A percentile compares a stretch with the other conserved stretches of the same genome.
Conservation (phyloP, 139 green algal genomes). For the Coccomyxa sp. region DNA sequence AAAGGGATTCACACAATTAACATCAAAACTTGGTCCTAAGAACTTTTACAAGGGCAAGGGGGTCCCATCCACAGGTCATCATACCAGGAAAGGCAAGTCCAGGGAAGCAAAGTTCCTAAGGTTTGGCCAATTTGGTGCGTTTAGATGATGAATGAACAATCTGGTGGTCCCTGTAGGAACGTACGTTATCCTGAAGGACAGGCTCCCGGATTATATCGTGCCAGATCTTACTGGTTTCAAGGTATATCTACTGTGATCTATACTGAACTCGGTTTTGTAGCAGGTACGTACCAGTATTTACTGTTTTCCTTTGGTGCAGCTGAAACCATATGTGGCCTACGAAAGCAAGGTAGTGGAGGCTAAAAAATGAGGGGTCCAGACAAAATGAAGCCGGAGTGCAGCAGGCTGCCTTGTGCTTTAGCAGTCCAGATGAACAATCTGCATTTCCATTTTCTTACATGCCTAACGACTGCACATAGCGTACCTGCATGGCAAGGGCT, state of each 20-base stretch:
- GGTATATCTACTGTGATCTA: not conserved
- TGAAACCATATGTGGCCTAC: slow-evolving; percentile 6
- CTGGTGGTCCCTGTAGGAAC: not conserved
- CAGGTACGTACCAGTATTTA: not conserved
- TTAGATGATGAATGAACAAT: not conserved
- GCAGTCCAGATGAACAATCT: too few relatives aligned
- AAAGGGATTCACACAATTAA: slow-evolving; percentile 9
- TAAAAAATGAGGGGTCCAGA: too few relatives aligned
- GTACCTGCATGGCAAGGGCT: too few relatives aligned
- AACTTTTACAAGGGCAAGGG: slow-evolving; percentile 29
- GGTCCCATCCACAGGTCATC: slow-evolving; percentile 1
- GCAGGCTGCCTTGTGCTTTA: too few relatives aligned
- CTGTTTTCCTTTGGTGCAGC: not conserved
- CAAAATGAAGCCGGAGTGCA: too few relatives aligned
- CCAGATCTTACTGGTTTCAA: slow-evolving; percentile 22
- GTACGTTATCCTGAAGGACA: slow-evolving; percentile 10
- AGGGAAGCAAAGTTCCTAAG: not conserved
- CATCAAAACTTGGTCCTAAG: slow-evolving; percentile 13
- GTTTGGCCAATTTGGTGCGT: not conserved
- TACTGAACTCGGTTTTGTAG: not conserved
- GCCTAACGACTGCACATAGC: too few relatives aligned
- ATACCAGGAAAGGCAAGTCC: slow-evolving; percentile 20
- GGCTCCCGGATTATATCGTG: slow-evolving; percentile 17
- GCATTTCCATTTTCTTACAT: too few relatives aligned
- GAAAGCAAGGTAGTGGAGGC: not conserved